phyloP scores from a whole-genome alignment of 2,329 filamentous ascomycete genomes.

The Fusarium sp. region DNA sequence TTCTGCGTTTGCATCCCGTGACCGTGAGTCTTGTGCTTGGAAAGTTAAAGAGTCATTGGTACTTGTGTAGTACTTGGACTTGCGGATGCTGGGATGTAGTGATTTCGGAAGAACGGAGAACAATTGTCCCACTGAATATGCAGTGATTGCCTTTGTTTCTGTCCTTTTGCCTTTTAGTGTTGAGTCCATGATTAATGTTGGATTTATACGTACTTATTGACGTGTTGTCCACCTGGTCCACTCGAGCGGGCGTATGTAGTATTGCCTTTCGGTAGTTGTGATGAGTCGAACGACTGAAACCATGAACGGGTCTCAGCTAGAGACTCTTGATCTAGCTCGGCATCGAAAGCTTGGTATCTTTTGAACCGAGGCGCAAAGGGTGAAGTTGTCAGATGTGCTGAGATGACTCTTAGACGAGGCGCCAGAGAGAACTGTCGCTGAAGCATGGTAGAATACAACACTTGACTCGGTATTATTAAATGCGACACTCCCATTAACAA shows the following conservation, averaged over 20 bases:
- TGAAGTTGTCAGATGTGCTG: neutral
- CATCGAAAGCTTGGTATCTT: conserved; percentile 64
- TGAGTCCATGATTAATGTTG: conserved; percentile 54
- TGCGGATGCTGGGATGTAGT: conserved; percentile 61
- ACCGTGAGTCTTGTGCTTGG: conserved; percentile 68
- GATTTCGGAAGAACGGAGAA: conserved; percentile 60
- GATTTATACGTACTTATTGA: conserved; percentile 67
- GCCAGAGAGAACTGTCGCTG: conserved; percentile 15
- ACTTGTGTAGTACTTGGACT: conserved; percentile 67
- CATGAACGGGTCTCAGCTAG: conserved; percentile 66
- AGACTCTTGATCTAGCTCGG: conserved; percentile 63
- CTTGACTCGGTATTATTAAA: neutral
- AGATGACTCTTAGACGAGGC: conserved; percentile 1
- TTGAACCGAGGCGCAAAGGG: conserved; percentile 46
- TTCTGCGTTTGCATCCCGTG: conserved; percentile 64
- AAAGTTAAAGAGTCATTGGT: conserved; percentile 67
- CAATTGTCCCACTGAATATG: conserved; percentile 64
- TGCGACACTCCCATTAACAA: neutral
- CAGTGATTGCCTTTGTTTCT: conserved; percentile 70
- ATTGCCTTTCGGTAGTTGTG: conserved; percentile 63
- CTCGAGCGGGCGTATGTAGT: conserved; percentile 71
- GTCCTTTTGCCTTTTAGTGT: conserved; percentile 65
- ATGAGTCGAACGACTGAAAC: conserved; percentile 60
- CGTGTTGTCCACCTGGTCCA: conserved; percentile 72
- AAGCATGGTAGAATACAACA: conserved; percentile 26